These are phyloP conservation scores for Fusarium temperatum DNA, from an alignment of 2,329 filamentous ascomycete species.

Conservation along the genomic window DNA sequence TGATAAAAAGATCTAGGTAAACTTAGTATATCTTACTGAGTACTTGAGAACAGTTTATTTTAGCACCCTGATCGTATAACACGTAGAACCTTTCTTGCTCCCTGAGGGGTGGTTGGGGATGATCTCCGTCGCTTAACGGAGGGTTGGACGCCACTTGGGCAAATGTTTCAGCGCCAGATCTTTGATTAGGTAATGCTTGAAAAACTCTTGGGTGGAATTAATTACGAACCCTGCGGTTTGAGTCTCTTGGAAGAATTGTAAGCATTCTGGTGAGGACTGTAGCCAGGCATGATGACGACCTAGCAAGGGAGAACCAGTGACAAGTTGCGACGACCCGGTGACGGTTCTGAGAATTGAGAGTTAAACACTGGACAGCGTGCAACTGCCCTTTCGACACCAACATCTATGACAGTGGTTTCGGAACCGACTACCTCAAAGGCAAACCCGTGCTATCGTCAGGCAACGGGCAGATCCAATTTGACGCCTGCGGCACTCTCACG, in stretches of 20 bases:
- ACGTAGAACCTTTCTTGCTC: background rate
- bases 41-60: accelerated
- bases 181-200: background rate
- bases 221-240: background rate
- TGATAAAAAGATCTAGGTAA: background rate
- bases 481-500: background rate
- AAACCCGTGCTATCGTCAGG: background rate
- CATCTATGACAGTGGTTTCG: background rate
- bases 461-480: background rate
- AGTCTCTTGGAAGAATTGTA: background rate
- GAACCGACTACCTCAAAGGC: background rate
- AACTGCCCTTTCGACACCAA: background rate
- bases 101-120: too few relatives aligned
- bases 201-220: background rate
- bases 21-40: accelerated
- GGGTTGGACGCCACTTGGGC: background rate
- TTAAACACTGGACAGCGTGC: background rate
- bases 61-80: accelerated
- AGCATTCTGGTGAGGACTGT: background rate
- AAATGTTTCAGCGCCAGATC: background rate
- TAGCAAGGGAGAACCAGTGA: background rate
- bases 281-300: background rate
- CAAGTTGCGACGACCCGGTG: background rate
- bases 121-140: background rate
- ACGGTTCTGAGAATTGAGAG: background rate